Evolutionary conservation across 495 filamentous ascomycete genomes (phyloP), one percentile per base, ranked within the genome.

Genomic region (Penicillium flavigenum): DNA sequence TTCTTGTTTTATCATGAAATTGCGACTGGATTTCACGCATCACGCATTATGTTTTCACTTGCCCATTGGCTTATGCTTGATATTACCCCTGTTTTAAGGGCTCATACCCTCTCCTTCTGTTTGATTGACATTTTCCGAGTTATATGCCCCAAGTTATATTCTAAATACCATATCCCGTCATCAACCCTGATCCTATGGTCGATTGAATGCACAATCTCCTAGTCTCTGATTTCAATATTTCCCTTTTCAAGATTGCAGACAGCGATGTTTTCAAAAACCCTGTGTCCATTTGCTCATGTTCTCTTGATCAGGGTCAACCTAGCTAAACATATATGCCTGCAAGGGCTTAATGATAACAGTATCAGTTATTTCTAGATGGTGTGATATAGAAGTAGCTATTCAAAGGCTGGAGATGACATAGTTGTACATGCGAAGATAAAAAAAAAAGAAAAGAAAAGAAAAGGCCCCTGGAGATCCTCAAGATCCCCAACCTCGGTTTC

Each of bases 401-500:
- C 29, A 39, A 19, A n/a, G 46, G 19, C 19, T 41, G 24, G 6
- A 43, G 2, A 43, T 22, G 5, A 39, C 22, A 22, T n/a, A 41
- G 19, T 36, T 56, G 10, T 56, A 56, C 53, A 56, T 4, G 14
- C 26, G 22, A 36, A 43, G 11, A 32, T 24, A 20, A 20, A 20
- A 7, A 1, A 19, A 31, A 29, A 9, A 16, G 10, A 3, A 4
- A 24, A 24, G 0, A 24, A 24, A 4, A 24, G 0, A 4, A 24
- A 24, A 24, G 4, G 22, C 3, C 2, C 3, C 0, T 20, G 19
- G 1, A 44, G 12, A 54, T 32, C 1, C 39, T 54, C 56, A 65
- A 57, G 48, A 64, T 38, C 63, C 53, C 72, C 69, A 75, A 3
- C 64, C 64, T 20, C 58, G 58, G 22, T 14, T 43, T 16, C 51